These are phyloP conservation scores for Rhynchospora pubera DNA, from an alignment of 176 grass and related monocot species.

Conservation along the genomic window DNA sequence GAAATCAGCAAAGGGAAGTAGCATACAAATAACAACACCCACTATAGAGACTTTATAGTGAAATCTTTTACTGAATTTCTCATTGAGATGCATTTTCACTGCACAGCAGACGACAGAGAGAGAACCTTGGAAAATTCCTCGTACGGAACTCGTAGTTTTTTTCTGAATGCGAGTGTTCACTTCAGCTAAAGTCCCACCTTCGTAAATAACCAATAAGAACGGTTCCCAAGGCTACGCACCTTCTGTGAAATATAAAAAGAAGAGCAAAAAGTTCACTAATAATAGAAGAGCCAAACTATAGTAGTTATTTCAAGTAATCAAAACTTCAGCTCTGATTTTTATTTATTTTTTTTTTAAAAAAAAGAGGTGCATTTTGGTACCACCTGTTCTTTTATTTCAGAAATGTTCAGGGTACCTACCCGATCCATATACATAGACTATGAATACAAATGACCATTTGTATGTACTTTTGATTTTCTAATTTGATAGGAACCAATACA, in stretches of 20 bases:
- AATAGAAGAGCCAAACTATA: neutral
- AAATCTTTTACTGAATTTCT: too few relatives aligned
- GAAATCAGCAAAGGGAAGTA: neutral
- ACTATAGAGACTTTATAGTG: neutral
- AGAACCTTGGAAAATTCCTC: conserved; percentile 96
- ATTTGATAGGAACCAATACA: neutral
- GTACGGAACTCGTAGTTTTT: conserved; percentile 56
- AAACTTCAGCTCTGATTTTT: neutral
- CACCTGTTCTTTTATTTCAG: neutral
- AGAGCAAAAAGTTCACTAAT: neutral
- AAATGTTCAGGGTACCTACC: neutral
- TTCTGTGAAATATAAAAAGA: conserved; percentile 27
- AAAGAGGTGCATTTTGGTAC: neutral
- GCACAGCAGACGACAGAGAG: neutral
- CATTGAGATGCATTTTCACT: too few relatives aligned
- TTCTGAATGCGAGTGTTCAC: conserved; percentile 71
- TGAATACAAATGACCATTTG: too few relatives aligned
- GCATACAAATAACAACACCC: neutral
- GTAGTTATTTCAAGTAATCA: neutral
- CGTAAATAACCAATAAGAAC: conserved; percentile 63
- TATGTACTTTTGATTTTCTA: too few relatives aligned
- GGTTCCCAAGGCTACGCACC: conserved; percentile 90
- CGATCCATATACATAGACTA: too few relatives aligned
- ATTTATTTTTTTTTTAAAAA: neutral
- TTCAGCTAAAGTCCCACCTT: conserved; percentile 78